Evolutionary conservation across 2,329 filamentous ascomycete species (phyloP).

Genomic region (Periglandula ipomoeae): DNA sequence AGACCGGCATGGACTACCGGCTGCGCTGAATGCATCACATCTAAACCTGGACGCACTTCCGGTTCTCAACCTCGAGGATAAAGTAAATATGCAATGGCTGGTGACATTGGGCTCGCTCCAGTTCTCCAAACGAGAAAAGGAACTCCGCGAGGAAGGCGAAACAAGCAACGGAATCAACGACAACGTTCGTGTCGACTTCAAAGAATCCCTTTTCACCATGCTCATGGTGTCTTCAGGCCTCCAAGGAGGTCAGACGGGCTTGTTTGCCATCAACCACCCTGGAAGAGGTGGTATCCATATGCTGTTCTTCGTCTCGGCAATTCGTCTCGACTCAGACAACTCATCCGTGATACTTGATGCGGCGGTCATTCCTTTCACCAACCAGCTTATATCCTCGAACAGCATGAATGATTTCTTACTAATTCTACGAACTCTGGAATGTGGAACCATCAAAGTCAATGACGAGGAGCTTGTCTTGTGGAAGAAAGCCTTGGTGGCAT

Average conservation of each 20-base stretch:
- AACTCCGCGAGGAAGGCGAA: constrained; percentile 20
- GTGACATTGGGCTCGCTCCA: constrained; percentile 27
- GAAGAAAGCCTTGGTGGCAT: constrained; percentile 34
- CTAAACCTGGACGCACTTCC: constrained; percentile 37
- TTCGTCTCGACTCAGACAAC: constrained; percentile 34
- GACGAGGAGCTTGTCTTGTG: constrained; percentile 50
- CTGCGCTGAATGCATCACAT: constrained; percentile 29
- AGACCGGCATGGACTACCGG: constrained; percentile 19
- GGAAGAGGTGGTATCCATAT: constrained; percentile 30
- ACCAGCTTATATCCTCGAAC: constrained; percentile 20
- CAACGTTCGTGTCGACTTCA: constrained; percentile 34
- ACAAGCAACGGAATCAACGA: constrained; percentile 15
- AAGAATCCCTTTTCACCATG: constrained; percentile 38
- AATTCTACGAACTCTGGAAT: constrained; percentile 25
- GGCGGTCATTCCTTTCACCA: constrained; percentile 35
- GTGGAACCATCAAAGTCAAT: constrained; percentile 31
- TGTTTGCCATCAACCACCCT: constrained; percentile 33
- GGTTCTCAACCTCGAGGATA: constrained; percentile 28
- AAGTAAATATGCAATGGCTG: constrained; percentile 28
- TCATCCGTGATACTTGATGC: constrained; percentile 36
- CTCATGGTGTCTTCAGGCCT: constrained; percentile 36
- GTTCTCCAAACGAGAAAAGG: constrained; percentile 33
- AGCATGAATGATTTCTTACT: constrained; percentile 30
- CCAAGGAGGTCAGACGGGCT: constrained; percentile 33
- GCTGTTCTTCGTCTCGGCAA: constrained; percentile 27